phyloP scores from a whole-genome alignment of 805 yeast genomes.

The Metschnikowia continentalis region DNA sequence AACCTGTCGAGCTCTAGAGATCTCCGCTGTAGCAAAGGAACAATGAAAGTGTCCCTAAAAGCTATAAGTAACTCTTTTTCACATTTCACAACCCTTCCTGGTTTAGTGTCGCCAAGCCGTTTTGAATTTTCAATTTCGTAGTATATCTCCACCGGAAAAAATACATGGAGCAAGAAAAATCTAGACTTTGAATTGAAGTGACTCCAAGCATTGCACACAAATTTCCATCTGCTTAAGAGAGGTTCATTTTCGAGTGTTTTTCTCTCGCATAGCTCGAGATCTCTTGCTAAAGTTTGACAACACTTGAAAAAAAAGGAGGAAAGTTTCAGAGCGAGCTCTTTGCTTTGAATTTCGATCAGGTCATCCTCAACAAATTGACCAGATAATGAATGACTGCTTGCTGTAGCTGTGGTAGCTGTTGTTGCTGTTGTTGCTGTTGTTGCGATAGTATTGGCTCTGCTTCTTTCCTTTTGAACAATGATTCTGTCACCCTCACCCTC shows the following conservation, averaged over 20 bases:
- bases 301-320: conserved; percentile 9
- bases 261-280: not conserved
- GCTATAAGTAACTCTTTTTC: conserved; percentile 7
- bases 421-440: not conserved
- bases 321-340: conserved; percentile 6
- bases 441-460: conserved; percentile 1
- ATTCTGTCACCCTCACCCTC: not conserved
- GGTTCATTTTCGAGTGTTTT: not conserved
- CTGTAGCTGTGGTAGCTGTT: not conserved
- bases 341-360: not conserved
- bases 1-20: not conserved
- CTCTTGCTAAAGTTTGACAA: conserved; percentile 5
- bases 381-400: not conserved
- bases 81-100: conserved; percentile 1
- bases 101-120: not conserved
- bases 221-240: conserved; percentile 7
- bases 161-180: conserved; percentile 8
- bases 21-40: conserved; percentile 9
- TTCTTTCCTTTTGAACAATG: not conserved
- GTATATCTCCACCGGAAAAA: conserved; percentile 9
- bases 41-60: conserved; percentile 5
- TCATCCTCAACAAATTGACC: conserved; percentile 1
- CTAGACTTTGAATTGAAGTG: conserved; percentile 12
- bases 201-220: conserved; percentile 8
- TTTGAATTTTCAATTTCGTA: conserved; percentile 5